Evolutionary conservation across 2,329 filamentous ascomycete genomes (phyloP).

Genomic region (Blumeria hordei): DNA sequence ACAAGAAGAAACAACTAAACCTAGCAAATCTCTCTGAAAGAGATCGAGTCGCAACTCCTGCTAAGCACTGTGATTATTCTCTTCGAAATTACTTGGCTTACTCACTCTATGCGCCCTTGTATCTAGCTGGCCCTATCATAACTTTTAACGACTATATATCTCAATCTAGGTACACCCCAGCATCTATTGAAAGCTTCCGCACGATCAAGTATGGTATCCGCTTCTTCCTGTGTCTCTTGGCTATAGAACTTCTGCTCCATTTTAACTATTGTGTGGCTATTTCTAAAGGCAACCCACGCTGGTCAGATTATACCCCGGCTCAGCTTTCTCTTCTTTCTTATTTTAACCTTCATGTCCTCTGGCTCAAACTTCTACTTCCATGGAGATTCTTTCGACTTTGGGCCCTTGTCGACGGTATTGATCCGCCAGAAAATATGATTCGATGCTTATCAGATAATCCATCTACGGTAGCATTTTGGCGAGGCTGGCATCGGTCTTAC

Average conservation of each 20-base stretch:
- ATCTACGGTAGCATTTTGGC: conserved; percentile 78
- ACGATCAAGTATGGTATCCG: conserved; percentile 65
- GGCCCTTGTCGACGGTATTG: conserved; percentile 71
- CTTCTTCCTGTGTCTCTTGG: conserved; percentile 54
- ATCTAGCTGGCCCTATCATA: conserved; percentile 76
- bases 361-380: conserved; percentile 87
- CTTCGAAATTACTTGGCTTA: conserved; percentile 83
- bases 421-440: conserved; percentile 95
- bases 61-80: conserved; percentile 42
- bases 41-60: conserved; percentile 60
- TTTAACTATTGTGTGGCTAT: conserved; percentile 89
- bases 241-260: conserved; percentile 81
- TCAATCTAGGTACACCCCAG: conserved; percentile 49
- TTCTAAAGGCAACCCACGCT: conserved; percentile 53
- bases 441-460: conserved; percentile 93
- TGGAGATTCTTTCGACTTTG: conserved; percentile 99
- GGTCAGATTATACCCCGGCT: conserved; percentile 62
- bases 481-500: conserved; percentile 83
- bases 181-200: conserved; percentile 43
- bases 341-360: conserved; percentile 92
- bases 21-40: conserved; percentile 65
- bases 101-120: conserved; percentile 73
- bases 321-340: conserved; percentile 79
- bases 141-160: conserved; percentile 97
- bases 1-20: conserved; percentile 95